Evolutionary conservation across 495 filamentous ascomycete species (phyloP), one percentile per base, ranked within the genome.

Genomic region (Penicillium argentinense): DNA sequence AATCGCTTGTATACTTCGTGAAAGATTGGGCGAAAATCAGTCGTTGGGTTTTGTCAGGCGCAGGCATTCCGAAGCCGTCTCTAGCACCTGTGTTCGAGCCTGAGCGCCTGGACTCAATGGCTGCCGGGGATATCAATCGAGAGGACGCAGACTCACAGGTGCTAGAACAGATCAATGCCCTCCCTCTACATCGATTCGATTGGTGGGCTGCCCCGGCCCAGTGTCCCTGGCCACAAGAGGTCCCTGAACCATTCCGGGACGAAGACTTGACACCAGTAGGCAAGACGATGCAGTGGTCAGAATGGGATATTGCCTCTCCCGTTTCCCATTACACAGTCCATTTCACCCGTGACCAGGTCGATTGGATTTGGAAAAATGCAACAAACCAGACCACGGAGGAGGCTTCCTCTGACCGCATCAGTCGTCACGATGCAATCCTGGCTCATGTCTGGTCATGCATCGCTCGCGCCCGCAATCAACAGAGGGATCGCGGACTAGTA

Each of bases 1-100:
- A 69, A 21, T 34, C 70, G 1, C 44, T 82, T n/a, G 55, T 69
- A 9, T 49, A 63, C 13, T 81, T 82, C 23, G 60, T 69, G 4
- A 65, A 77, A 22, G 60, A 69, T 24, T 78, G 71, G 74, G 65
- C 70, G 13, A 45, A 22, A 6, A 58, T 59, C 13, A 62, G 51
- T 39, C 54, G 43, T 9, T 51, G 54, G 24, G 33, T 61, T 7
- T 22, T 53, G 1, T 41, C 42, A 2, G 39, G 47, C 5, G 36
- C 40, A 4, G 13, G 29, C 5, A 9, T 2, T 0, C 39, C 49
- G 3, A 5, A 44, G 5, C 62, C 51, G 1, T 3, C 43, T 0
- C 22, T 56, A 9, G 26, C 41, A 4, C 62, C 62, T 0, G 6
- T 60, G 4, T 69, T 71, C 45, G 42, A 62, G 13, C 67, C 69